Evolutionary conservation across 495 filamentous ascomycete species (phyloP).

Genomic region (Aspergillus mulundensis): DNA sequence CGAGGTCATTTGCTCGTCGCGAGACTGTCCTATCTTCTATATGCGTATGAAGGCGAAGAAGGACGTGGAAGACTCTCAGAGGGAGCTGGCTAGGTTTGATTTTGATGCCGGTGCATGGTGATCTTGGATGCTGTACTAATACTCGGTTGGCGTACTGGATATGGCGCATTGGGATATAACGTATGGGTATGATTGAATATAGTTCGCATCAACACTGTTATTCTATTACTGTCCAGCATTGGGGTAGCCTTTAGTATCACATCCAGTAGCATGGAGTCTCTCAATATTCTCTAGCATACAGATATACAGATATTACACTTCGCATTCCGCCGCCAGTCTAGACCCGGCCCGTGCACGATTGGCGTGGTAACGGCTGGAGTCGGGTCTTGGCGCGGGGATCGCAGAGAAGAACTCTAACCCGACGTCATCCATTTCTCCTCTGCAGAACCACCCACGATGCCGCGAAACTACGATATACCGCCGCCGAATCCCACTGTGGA

Average conservation of each 20-base stretch:
- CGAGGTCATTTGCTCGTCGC: slow-evolving; percentile 94
- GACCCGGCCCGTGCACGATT: not conserved
- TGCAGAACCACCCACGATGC: not conserved
- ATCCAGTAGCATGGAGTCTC: no score
- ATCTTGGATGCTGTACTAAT: slow-evolving; percentile 9
- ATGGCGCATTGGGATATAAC: slow-evolving; percentile 12
- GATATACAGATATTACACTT: no score
- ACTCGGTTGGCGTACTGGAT: slow-evolving; percentile 9
- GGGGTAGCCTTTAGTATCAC: no score
- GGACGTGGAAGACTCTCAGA: slow-evolving; percentile 91
- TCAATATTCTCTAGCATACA: no score
- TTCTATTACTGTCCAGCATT: not conserved
- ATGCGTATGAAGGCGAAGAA: slow-evolving; percentile 99
- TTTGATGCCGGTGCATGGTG: slow-evolving; percentile 64
- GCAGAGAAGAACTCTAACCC: not conserved
- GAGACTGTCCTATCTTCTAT: slow-evolving; percentile 98
- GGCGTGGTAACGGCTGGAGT: not conserved
- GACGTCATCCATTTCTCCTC: not conserved
- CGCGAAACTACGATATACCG: not conserved
- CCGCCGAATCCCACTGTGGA: slow-evolving; percentile 21
- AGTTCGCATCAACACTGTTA: not conserved
- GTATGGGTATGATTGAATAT: slow-evolving; percentile 2
- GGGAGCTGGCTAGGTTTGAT: slow-evolving; percentile 89
- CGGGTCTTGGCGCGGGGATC: slow-evolving; percentile 1
- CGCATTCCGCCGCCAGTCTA: no score